A percentile compares a stretch with the other conserved stretches of the same genome.
These are phyloP conservation scores for Silene coronaria DNA, from an alignment of 179 eudicot genomes.

Conservation along the genomic window DNA sequence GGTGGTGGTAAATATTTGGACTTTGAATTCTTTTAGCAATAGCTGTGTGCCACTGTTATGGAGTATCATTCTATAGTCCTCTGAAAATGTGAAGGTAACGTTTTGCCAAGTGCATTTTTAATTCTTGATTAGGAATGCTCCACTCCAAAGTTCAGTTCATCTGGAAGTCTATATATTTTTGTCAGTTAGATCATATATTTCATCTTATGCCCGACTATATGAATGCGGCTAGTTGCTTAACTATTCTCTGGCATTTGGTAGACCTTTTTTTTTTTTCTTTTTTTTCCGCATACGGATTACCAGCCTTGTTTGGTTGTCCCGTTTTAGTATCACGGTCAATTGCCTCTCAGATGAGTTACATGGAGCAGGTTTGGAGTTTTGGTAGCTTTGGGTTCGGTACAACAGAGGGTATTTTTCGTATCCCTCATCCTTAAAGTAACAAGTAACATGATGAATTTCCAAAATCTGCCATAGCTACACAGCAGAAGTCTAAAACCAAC, in stretches of 20 bases:
- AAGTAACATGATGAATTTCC: conserved; percentile 31
- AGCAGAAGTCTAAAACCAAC: conserved; percentile 17
- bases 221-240: background rate
- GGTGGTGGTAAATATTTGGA: conserved; percentile 74
- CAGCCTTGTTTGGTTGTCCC: no score
- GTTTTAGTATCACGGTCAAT: no score
- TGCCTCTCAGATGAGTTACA: no score
- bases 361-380: no score
- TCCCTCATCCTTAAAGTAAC: conserved; percentile 25
- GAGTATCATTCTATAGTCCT: conserved; percentile 18
- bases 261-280: background rate
- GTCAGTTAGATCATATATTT: background rate
- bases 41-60: conserved; percentile 16
- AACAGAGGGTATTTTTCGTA: conserved; percentile 10
- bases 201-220: background rate
- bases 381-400: no score
- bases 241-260: background rate
- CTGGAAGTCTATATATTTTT: conserved; percentile 5
- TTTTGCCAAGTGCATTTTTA: conserved; percentile 24
- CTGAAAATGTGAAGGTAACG: conserved; percentile 22
- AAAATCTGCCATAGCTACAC: conserved; percentile 58
- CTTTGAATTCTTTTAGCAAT: conserved; percentile 72
- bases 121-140: background rate
- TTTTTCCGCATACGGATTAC: background rate
- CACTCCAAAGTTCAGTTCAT: conserved; percentile 5